Base-by-base conservation (phyloP, 1,284 basidiomycete genomes). In the Papiliotrema terrestris region DNA sequence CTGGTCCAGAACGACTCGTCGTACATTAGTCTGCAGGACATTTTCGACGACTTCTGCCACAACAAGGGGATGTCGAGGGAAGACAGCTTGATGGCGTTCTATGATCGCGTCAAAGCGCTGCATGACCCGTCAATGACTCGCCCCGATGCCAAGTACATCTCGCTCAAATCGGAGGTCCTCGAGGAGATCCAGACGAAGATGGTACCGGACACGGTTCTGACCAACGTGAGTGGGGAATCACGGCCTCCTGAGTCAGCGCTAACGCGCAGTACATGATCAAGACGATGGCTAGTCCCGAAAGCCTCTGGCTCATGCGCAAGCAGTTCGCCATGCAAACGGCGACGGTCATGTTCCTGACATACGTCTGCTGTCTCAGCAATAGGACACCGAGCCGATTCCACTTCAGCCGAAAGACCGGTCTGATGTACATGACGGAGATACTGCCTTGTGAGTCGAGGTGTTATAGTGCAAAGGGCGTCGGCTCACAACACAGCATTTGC, bases 251-350 rank as follows among this genome's bases (percentile, higher is more conserved):
- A 48, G 22, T 39, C 3, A 41, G 32, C 11, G 19, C 32, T 55
- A 29, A 50, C 42, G 51, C n/a, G 2, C 68, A 96, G 89, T 98
- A 92, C 73, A 90, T 98, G 86, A 82, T 86, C 44, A 84, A 84
- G 48, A 88, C 87, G 23, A 96, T 97, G 90, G 79, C 82, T 26
- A 83, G 83, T 4, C 86, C 95, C 1, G 84, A 85, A 56, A 92
- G 96, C 65, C 81, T 98, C 5, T 99, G 95, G 94, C 83, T 91
- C 59, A 91, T 98, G 85, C 86, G 96, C 60, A 98, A 97, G 79
- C 92, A 97, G 75, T 97, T 98, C 75, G 88, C 94, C 11, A 78
- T 89, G 43, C 94, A 98, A 72, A 82, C 91, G 43, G 91, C 96
- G 0, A 83, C 90, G 0, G 85, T 84, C 41, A 89, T 89, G 66